Base-by-base conservation (phyloP, 371 early-diverging fungal genomes). In the Syncephalastrum racemosum region DNA sequence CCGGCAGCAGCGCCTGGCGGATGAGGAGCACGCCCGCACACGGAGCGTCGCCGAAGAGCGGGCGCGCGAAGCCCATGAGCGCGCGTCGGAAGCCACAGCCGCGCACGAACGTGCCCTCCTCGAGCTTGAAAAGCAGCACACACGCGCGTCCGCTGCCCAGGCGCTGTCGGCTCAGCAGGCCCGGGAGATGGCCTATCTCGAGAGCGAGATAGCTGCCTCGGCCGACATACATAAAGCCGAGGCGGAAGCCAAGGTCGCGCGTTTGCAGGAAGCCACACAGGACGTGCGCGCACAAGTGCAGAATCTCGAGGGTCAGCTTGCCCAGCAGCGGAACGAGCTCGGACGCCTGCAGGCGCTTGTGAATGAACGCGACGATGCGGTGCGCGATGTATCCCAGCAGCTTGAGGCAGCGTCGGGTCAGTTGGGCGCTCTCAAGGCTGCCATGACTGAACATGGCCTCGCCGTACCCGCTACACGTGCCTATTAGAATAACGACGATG, bases 361-460 rank as follows among this genome's bases (percentile, higher is more conserved):
- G 41, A 61, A 63, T 24, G 80, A 82, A 60, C 71, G 79, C 13
- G 84, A 87, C 62, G 68, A 72, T 36, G 57, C 76, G 3, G 47
- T 87, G 10, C 58, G 62, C 22, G 71, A 70, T 40, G 81, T 73
- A 24, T 62, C 68, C 27, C 67, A 74, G 36, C 74, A 74, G 40
- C 54, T 83, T 5, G 84, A 84, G 50, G 79, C 80, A 41, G 66
- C 75, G 22, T 79, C 84, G 54, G 77, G 82, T 12, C 80, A 83
- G 51, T 47, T 87, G 24, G 74, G 75, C 13, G 73, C 81, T 68
- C 65, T 85, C 68, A 76, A 75, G 65, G 81, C 81, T 48, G 77
- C 82, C 8, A 77, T 86, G 79, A 69, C 71, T 18, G 77, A 83
- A 58, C 72, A 74, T 63, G 70, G 75, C 8, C 63, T 75, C 5